Percentiles rank a stretch among this genome's conserved stretches.
Conservation (phyloP, 2,329 filamentous ascomycete species). For the Cladobotryum mycophilum region DNA sequence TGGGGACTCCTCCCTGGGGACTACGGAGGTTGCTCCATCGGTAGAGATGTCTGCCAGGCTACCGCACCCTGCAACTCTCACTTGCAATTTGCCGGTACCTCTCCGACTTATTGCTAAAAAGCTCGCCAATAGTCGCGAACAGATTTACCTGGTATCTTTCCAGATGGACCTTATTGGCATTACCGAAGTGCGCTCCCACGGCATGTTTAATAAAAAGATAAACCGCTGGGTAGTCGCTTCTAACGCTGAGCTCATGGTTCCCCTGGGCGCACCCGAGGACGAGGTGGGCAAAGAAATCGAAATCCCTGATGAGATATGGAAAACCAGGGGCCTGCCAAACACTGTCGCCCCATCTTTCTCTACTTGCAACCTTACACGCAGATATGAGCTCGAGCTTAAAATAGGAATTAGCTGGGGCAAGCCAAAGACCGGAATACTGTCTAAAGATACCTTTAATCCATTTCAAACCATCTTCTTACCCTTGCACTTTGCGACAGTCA, state of each 20-base stretch:
- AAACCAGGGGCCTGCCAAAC: slow-evolving; percentile 64
- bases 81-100: slow-evolving; percentile 80
- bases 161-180: slow-evolving; percentile 77
- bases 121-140: slow-evolving; percentile 60
- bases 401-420: slow-evolving; percentile 72
- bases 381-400: slow-evolving; percentile 77
- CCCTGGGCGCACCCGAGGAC: slow-evolving; percentile 49
- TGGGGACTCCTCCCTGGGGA: too few species aligned
- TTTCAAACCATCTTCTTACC: slow-evolving; percentile 75
- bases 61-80: slow-evolving; percentile 81
- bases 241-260: slow-evolving; percentile 63
- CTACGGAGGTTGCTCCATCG: slow-evolving; percentile 28
- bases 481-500: slow-evolving; percentile 64
- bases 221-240: slow-evolving; percentile 72
- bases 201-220: slow-evolving; percentile 62
- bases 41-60: slow-evolving; percentile 73
- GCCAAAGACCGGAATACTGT: slow-evolving; percentile 30
- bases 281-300: slow-evolving; percentile 60
- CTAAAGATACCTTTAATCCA: slow-evolving; percentile 18
- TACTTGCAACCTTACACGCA: slow-evolving; percentile 78
- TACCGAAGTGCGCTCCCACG: slow-evolving; percentile 74
- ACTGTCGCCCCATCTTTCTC: slow-evolving; percentile 81
- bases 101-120: slow-evolving; percentile 75
- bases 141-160: slow-evolving; percentile 68
- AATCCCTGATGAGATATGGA: slow-evolving; percentile 70